Base-by-base conservation (phyloP, 257 asterid genomes). In the Salvia splendens region DNA sequence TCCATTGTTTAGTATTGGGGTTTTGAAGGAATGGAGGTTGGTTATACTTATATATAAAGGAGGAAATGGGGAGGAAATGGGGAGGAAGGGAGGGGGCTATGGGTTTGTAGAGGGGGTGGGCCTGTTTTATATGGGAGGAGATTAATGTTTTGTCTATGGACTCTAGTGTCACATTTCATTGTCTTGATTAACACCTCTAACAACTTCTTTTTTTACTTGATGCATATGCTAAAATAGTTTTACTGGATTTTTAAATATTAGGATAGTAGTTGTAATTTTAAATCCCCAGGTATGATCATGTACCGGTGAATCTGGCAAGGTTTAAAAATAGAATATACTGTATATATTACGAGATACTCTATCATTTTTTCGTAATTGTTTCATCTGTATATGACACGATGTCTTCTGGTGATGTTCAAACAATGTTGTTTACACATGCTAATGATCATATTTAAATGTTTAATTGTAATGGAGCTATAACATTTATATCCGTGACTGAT, bases 181-280 rank as follows among this genome's bases (percentile, higher is more conserved):
- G 16, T 16, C 0, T 14, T 72, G 86, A 83, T 75, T 70, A 68
- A 41, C 58, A 75, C 73, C 43, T 65, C 74, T 43, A 70, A 76
- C 87, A 8, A 76, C 81, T 77, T 5, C 1, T 12, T 16, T 3
- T 51, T 40, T 5, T 0, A 41, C 49, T 24, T 51, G 8, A 17
- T 55, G 45, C 62, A 52, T 28, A 20, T 6, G 12, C 41, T 3
- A 30, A 4, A 11, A 10, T 24, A 15, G 28, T 28, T 28, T 11
- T 17, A n/a, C n/a, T n/a, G n/a, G 20, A 17, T 17, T 17, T 17
- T 17, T 17, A 17, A 17, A 17, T 17, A 17, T 17, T 17, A 17
- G 20, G 20, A 17, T 17, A 17, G 20, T 17, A 17, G 20, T n/a
- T n/a, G n/a, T 17, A 17, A 17, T 17, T 17, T 17, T 17, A 1